phyloP scores from a whole-genome alignment of 768 basidiomycete species.

The Suillus decipiens region DNA sequence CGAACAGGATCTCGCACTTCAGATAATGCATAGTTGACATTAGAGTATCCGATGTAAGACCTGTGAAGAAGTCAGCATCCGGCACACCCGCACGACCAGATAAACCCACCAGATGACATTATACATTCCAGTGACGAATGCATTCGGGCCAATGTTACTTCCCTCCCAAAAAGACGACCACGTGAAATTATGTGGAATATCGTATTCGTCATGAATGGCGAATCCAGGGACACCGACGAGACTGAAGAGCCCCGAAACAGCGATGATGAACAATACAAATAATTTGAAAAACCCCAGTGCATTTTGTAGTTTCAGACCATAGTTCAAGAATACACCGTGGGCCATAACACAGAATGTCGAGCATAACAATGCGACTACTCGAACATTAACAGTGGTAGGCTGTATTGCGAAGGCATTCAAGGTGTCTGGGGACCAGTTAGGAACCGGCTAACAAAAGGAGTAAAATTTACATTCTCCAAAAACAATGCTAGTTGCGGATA shows the following conservation, averaged over 20 bases:
- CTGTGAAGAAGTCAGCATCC: conserved; percentile 32
- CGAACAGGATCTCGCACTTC: conserved; percentile 70
- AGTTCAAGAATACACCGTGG: conserved; percentile 54
- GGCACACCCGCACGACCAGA: neutral
- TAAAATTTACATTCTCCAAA: conserved; percentile 66
- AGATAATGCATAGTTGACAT: conserved; percentile 73
- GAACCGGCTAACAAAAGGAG: neutral
- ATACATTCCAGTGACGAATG: conserved; percentile 64
- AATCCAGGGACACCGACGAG: conserved; percentile 53
- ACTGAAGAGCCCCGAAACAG: conserved; percentile 54
- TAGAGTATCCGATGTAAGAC: conserved; percentile 74
- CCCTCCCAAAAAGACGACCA: conserved; percentile 70
- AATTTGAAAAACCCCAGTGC: conserved; percentile 63
- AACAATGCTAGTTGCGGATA: conserved; percentile 60
- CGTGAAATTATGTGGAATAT: conserved; percentile 55
- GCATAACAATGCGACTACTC: conserved; percentile 55
- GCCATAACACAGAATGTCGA: conserved; percentile 56
- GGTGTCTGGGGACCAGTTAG: conserved; percentile 45
- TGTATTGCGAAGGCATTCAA: conserved; percentile 53
- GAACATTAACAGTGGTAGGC: conserved; percentile 48
- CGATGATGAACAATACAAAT: conserved; percentile 51
- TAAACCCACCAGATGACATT: conserved; percentile 64
- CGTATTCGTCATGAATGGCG: conserved; percentile 48
- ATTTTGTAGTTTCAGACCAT: conserved; percentile 67
- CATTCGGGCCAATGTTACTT: conserved; percentile 53